Evolutionary conservation across 1,139 yeast genomes (phyloP), one percentile per base, ranked within the genome.

Genomic region (Diutina catenulata): DNA sequence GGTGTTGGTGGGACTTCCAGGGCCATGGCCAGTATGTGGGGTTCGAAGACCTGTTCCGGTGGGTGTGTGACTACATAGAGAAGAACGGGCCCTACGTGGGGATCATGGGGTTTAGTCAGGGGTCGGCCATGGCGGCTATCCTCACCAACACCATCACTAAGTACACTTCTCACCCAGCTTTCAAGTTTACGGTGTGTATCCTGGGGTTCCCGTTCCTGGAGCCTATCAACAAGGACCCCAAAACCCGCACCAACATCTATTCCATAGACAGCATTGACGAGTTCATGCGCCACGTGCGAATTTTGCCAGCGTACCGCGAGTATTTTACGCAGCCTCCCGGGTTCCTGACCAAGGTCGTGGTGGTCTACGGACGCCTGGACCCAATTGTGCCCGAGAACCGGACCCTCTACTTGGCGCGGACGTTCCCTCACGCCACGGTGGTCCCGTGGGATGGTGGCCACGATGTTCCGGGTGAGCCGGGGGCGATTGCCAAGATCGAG

Each of bases 41-140:
- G 3, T 54, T 62, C 32, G 55, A 57, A 2, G 53, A 52, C 13
- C 47, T 65, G 0, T 42, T 62, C 13, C 39, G 51, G 4, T 64
- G 69, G n/a, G 68, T 88, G 19, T 60, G 66, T 21, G 56, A 64
- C 1, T 67, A 78, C 41, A 76, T 84, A 45, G 62, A 66, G 36
- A 60, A 65, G 43, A 67, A 86, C 45, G 97, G 97, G 0, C 97
- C 97, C 0, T 87, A 80, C 51, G 80, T 77, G 40, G 97, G 96
- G 3, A 66, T 88, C 22, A 60, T 91, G 40, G 97, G 96, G 3
- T 91, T 88, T 53, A 80, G 93, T 15, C 97, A 91, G 56, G 98
- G 98, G 45, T 93, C 95, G 1, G 94, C 94, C 3, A 61, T 91
- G 53, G 14, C 35, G 3, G 35, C 35, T 4, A 20, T 31, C 11